Evolutionary conservation across 208 protist genomes (phyloP).

Genomic region (Wallacemonas sp.): DNA sequence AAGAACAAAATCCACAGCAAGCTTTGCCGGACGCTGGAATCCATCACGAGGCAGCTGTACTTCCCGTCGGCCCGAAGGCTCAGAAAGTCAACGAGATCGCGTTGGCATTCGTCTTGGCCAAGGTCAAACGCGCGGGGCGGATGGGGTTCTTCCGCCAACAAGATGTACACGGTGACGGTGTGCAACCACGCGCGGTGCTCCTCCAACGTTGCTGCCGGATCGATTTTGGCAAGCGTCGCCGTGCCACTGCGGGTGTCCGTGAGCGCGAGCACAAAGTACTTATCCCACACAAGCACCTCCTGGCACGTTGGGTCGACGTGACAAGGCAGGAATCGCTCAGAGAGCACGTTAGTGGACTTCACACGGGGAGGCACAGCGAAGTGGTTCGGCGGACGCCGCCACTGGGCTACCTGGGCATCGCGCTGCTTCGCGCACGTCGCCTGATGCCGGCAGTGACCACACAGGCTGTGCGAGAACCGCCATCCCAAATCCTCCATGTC

Average conservation of each 20-base stretch:
- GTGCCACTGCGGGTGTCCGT: too few relatives aligned
- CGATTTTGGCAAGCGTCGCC: too few relatives aligned
- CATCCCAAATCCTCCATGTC: conserved; percentile 2
- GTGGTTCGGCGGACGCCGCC: too few relatives aligned
- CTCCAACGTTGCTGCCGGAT: background rate
- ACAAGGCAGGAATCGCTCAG: background rate
- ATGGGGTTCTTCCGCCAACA: background rate
- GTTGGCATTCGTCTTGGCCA: background rate
- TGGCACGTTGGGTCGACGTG: too few relatives aligned
- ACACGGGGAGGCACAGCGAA: too few relatives aligned
- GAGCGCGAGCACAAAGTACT: background rate
- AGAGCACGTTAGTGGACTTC: too few relatives aligned
- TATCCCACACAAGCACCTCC: background rate
- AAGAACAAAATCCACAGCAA: background rate
- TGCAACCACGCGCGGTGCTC: background rate
- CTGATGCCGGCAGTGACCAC: background rate
- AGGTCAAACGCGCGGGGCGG: background rate
- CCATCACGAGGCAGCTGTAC: background rate
- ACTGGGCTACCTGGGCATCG: background rate
- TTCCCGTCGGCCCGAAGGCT: background rate
- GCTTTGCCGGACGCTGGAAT: background rate
- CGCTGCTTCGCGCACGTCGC: background rate
- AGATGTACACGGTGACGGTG: background rate
- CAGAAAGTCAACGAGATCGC: background rate
- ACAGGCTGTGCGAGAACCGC: background rate